These are phyloP conservation scores for Lachnellula willkommii DNA, from an alignment of 2,329 filamentous ascomycete species.

Conservation along the genomic window DNA sequence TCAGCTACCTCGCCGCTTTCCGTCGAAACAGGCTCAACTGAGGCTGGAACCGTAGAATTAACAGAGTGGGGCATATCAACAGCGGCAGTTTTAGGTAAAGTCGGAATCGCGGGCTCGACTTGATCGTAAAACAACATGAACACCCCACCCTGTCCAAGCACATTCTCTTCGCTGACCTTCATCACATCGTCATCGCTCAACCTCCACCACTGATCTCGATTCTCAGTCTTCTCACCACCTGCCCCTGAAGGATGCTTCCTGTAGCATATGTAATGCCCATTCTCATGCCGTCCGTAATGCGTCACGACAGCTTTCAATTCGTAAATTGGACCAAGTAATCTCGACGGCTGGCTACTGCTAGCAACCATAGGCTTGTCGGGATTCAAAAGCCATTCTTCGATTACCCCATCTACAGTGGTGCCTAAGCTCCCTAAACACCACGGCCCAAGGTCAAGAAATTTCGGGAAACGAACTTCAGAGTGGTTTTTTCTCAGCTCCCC, in stretches of 20 bases:
- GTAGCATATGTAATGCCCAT: slow-evolving; percentile 93
- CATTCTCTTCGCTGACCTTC: slow-evolving; percentile 65
- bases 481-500: slow-evolving; percentile 79
- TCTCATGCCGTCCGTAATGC: slow-evolving; percentile 86
- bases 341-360: slow-evolving; percentile 45
- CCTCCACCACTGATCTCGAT: slow-evolving; percentile 68
- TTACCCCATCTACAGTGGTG: slow-evolving; percentile 24
- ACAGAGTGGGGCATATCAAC: not conserved
- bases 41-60: not conserved
- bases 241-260: slow-evolving; percentile 54
- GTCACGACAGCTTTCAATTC: slow-evolving; percentile 79
- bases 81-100: not conserved
- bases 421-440: slow-evolving; percentile 70
- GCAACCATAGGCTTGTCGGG: slow-evolving; percentile 70
- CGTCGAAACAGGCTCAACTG: no score
- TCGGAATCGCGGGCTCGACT: slow-evolving; percentile 42
- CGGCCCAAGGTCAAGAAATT: slow-evolving; percentile 66
- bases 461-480: slow-evolving; percentile 72
- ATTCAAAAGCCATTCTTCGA: slow-evolving; percentile 66
- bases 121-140: slow-evolving; percentile 98
- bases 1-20: no score
- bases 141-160: slow-evolving; percentile 70
- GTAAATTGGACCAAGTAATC: slow-evolving; percentile 58
- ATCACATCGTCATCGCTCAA: slow-evolving; percentile 85
- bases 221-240: slow-evolving; percentile 26